phyloP scores from a whole-genome alignment of 2,329 filamentous ascomycete genomes.

The Trichophaea hybrida region DNA sequence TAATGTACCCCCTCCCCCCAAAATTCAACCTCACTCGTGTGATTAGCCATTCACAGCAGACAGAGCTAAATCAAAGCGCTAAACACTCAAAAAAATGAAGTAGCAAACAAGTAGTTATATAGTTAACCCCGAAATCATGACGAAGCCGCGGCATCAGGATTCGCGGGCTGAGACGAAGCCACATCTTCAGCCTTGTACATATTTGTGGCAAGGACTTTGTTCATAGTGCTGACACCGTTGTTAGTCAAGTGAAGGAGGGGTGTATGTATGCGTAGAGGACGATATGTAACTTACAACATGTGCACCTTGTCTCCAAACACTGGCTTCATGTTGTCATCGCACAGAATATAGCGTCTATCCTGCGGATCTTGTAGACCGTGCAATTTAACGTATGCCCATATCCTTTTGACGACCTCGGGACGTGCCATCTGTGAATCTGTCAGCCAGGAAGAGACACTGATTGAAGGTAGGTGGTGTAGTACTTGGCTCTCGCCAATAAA shows the following conservation, averaged over 20 bases:
- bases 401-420: conserved; percentile 87
- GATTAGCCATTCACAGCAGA: no score
- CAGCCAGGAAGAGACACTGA: neutral
- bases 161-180: neutral
- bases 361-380: conserved; percentile 77
- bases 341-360: conserved; percentile 84
- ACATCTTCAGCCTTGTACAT: conserved; percentile 21
- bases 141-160: no score
- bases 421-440: conserved; percentile 57
- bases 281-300: conserved; percentile 51
- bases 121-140: no score
- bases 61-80: no score
- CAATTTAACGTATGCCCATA: conserved; percentile 89
- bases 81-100: no score
- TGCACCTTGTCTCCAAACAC: conserved; percentile 84
- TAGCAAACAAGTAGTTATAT: no score
- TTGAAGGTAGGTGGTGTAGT: conserved; percentile 15
- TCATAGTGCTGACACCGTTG: conserved; percentile 15
- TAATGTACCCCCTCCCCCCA: no score
- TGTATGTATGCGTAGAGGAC: neutral
- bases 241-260: neutral
- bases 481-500: conserved; percentile 56
- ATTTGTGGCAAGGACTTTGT: conserved; percentile 19
- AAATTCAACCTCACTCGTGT: no score
- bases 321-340: conserved; percentile 78